Base-by-base conservation (phyloP, 2,329 filamentous ascomycete genomes). In the Chrysoporthe austroafricana region DNA sequence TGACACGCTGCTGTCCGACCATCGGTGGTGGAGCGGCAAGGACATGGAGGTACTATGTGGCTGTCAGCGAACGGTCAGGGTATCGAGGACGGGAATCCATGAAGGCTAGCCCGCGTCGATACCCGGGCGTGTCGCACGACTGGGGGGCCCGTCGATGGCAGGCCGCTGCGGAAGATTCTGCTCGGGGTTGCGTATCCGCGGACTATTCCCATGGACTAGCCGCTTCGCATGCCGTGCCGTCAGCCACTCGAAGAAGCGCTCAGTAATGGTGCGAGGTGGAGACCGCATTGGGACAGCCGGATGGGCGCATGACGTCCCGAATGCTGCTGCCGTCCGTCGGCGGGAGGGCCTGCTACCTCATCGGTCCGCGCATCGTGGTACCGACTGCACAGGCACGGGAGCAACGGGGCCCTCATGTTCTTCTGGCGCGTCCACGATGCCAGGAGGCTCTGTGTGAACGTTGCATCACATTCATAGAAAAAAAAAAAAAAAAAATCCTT, bases 1-100 rank as follows among this genome's bases (percentile, higher is more conserved):
- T 61, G 62, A 26, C 34, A 39, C 48, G 56, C 34, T 50, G 48
- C 66, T 56, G 66, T 65, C 66, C 66, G 66, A 65, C 56, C 32
- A 65, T 65, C 66, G 62, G 62, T 65, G 62, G 32, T 43, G 48
- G 56, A 59, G 18, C 18, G 48, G 34, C 18, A 61, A 43, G 16
- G 43, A 32, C 54, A 32, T 32, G 54, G 32, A 66, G 56, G 26
- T 26, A 26, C 26, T 26, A 26, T 26, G 26, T 39, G 59, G 58
- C 57, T 66, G 57, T 36, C 63, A 13, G 32, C 26, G 26, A 26
- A 26, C 26, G 63, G n/a, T 60, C 26, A 26, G 26, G 26, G 36
- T 42, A 56, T 34, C 36, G 14, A 7, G 9, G 13, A 56, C 8
- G 8, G 26, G 34, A 16, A 34, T n/a, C 52, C 9, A 6, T 50